Percentiles rank a stretch among this genome's conserved stretches.
These are phyloP conservation scores for Boletus semigastroideus DNA, from an alignment of 1,284 basidiomycete genomes.

Conservation along the genomic window DNA sequence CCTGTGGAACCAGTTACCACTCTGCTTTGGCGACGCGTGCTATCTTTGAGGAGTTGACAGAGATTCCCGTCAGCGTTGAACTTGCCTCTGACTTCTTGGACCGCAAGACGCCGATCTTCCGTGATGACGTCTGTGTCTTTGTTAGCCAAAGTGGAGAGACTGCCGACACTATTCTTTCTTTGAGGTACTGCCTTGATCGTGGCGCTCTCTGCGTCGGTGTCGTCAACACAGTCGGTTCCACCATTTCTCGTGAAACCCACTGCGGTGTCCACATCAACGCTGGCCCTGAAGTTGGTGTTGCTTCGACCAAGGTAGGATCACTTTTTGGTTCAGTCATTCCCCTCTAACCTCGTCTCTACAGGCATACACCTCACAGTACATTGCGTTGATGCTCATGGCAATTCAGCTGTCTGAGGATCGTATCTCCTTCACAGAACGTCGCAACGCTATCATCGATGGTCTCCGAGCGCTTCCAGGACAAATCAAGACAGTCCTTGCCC, in stretches of 20 bases:
- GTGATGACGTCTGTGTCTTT: conserved; percentile 97
- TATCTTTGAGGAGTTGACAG: conserved; percentile 98
- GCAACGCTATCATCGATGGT: conserved; percentile 93
- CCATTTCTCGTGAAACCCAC: conserved; percentile 97
- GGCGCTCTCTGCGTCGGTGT: conserved; percentile 97
- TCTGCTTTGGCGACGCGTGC: conserved; percentile 97
- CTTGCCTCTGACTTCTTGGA: conserved; percentile 98
- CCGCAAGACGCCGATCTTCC: conserved; percentile 98
- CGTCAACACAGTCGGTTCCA: conserved; percentile 98
- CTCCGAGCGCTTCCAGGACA: conserved; percentile 88
- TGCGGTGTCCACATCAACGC: conserved; percentile 99
- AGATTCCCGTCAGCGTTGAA: conserved; percentile 98
- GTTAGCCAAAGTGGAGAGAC: conserved; percentile 99
- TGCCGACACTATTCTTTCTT: conserved; percentile 94
- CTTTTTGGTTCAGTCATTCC: neutral
- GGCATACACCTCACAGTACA: conserved; percentile 99
- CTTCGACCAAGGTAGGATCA: conserved; percentile 86
- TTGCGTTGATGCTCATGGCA: conserved; percentile 97
- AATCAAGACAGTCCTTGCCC: conserved; percentile 86
- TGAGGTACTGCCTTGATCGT: conserved; percentile 96
- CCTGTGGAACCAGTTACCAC: conserved; percentile 98
- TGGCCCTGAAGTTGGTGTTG: conserved; percentile 98
- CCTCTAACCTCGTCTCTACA: conserved; percentile 28
- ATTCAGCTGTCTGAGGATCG: conserved; percentile 97
- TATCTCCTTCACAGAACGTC: conserved; percentile 87